Conservation (phyloP, 139 green algal genomes). For the Micractinium conductrix region DNA sequence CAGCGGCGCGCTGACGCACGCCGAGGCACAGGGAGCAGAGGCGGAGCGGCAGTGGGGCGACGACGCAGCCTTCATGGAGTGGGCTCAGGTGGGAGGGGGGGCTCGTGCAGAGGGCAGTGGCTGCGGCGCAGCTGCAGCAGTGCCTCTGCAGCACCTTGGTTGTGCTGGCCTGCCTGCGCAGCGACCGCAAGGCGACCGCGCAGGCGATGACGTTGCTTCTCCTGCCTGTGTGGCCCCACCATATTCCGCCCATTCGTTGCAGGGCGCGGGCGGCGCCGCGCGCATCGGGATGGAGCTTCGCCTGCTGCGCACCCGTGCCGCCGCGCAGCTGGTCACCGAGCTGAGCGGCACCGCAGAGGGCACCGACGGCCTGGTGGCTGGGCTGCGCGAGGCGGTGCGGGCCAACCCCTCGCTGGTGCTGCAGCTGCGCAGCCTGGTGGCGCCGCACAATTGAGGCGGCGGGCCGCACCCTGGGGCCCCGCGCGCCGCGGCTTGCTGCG, state of each 20-base stretch:
- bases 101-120: too few relatives aligned
- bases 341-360: slow-evolving; percentile 64
- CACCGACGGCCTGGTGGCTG: slow-evolving; percentile 68
- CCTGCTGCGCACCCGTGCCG: slow-evolving; percentile 55
- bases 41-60: slow-evolving; percentile 35
- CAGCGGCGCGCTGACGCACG: background rate
- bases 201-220: too few relatives aligned
- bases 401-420: slow-evolving; percentile 57
- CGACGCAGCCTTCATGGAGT: slow-evolving; percentile 75
- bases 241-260: too few relatives aligned
- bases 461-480: too few relatives aligned
- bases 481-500: too few relatives aligned
- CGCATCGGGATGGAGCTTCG: slow-evolving; percentile 75
- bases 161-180: too few relatives aligned
- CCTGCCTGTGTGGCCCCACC: too few relatives aligned
- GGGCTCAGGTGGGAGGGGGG: too few relatives aligned
- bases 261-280: slow-evolving; percentile 60
- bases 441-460: background rate
- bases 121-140: too few relatives aligned
- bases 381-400: slow-evolving; percentile 54
- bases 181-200: too few relatives aligned
- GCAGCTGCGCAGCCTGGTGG: slow-evolving; percentile 60
- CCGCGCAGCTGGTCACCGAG: slow-evolving; percentile 47
- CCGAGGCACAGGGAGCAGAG: too few relatives aligned
- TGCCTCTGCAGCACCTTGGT: too few relatives aligned